A percentile compares a stretch with the other conserved stretches of the same genome.
Conservation (phyloP, 495 filamentous ascomycete species). For the Annulohypoxylon stygium region DNA sequence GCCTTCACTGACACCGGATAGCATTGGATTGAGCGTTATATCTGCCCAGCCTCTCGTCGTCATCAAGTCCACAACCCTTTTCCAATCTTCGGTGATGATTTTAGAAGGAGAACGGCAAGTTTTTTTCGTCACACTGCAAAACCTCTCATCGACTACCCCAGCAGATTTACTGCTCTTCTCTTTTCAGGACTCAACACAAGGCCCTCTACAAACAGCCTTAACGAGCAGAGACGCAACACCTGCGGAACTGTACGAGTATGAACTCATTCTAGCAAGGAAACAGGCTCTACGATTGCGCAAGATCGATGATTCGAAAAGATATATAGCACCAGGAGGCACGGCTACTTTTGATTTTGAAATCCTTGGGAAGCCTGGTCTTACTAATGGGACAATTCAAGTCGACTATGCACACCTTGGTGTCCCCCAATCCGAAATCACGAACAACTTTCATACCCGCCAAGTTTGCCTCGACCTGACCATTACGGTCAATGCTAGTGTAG, state of each 20-base stretch:
- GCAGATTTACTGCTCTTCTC: constrained; percentile 89
- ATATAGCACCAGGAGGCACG: constrained; percentile 76
- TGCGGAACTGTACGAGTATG: constrained; percentile 85
- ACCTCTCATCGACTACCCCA: constrained; percentile 75
- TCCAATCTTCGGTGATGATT: constrained; percentile 90
- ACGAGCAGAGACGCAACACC: constrained; percentile 79
- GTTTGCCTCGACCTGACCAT: constrained; percentile 84
- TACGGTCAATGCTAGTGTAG: constrained; percentile 91
- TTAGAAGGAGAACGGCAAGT: constrained; percentile 84
- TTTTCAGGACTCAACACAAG: constrained; percentile 88
- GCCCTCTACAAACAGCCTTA: constrained; percentile 78
- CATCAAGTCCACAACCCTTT: constrained; percentile 80
- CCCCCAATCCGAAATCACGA: constrained; percentile 71
- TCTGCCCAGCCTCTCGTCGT: constrained; percentile 79
- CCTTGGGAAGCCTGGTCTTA: constrained; percentile 84
- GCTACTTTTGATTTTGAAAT: constrained; percentile 86
- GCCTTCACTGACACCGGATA: constrained; percentile 58
- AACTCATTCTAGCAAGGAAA: constrained; percentile 79
- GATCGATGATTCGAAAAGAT: constrained; percentile 63
- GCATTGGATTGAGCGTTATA: constrained; percentile 77
- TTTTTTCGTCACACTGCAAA: constrained; percentile 85
- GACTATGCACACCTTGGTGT: constrained; percentile 83
- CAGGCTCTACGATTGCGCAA: constrained; percentile 77
- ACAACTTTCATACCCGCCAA: constrained; percentile 86
- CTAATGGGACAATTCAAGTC: constrained; percentile 83